A percentile compares a stretch with the other conserved stretches of the same genome.
phyloP scores from a whole-genome alignment of 192 early-diverging fungal genomes.

The Phlyctochytrium planicorne region DNA sequence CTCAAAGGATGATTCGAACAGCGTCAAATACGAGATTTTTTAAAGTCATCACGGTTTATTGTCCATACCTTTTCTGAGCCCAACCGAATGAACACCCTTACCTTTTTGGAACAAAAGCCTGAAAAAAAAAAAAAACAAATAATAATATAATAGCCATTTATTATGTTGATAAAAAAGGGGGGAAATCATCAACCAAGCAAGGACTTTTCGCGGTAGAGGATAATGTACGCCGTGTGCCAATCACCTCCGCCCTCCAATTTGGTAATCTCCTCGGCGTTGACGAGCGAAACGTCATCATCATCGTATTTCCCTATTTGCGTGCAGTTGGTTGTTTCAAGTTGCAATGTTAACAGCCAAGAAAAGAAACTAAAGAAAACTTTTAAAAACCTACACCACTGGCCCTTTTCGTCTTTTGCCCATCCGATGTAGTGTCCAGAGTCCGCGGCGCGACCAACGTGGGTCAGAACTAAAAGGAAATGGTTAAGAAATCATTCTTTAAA shows the following conservation, averaged over 20 bases:
- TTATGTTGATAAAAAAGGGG: no score
- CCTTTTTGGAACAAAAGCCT: no score
- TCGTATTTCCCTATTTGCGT: slow-evolving; percentile 71
- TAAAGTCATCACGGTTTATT: no score
- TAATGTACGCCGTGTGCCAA: slow-evolving; percentile 78
- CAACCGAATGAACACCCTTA: no score
- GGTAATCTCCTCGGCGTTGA: slow-evolving; percentile 82
- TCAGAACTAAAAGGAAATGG: slow-evolving; percentile 61
- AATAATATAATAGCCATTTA: no score
- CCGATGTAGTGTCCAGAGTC: slow-evolving; percentile 94
- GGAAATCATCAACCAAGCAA: no score
- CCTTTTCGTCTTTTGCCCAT: slow-evolving; percentile 76
- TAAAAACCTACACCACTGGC: slow-evolving; percentile 50
- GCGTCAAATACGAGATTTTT: no score
- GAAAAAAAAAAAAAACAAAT: no score
- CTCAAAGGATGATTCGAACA: no score
- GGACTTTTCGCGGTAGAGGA: slow-evolving; percentile 79
- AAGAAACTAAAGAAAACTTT: not conserved
- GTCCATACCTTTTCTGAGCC: no score
- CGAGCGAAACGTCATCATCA: slow-evolving; percentile 88
- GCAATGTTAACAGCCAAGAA: not conserved
- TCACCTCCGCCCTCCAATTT: slow-evolving; percentile 90
- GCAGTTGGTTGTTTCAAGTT: not conserved
- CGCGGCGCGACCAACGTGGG: slow-evolving; percentile 90
- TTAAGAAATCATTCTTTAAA: not conserved